These are phyloP conservation scores for Catenaria anguillulae DNA, from an alignment of 371 early-diverging fungal genomes.

Conservation along the genomic window DNA sequence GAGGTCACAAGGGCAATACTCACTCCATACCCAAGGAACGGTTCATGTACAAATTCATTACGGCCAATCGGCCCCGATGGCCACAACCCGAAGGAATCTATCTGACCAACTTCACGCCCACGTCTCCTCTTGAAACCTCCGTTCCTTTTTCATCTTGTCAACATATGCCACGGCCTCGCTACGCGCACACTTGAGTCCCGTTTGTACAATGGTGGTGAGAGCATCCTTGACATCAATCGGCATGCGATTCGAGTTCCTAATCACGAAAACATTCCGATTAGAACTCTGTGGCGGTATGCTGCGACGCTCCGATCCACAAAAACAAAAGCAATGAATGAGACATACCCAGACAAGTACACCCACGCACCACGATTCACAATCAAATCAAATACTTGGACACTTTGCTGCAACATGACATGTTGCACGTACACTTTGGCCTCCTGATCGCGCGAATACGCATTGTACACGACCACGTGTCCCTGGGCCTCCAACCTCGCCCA, in stretches of 20 bases:
- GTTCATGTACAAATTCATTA: no score
- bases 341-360: conserved; percentile 56
- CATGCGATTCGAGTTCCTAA: conserved; percentile 62
- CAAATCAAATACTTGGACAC: conserved; percentile 41
- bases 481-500: conserved; percentile 30
- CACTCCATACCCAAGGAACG: no score
- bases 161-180: conserved; percentile 48
- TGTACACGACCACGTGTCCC: conserved; percentile 38
- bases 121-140: conserved; percentile 75
- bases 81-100: no score
- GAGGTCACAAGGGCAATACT: no score
- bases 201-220: conserved; percentile 40
- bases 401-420: conserved; percentile 42
- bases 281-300: no score
- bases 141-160: conserved; percentile 37
- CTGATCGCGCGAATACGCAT: conserved; percentile 67
- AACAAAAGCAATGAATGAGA: background rate
- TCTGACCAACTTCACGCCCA: conserved; percentile 48
- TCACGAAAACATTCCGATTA: conserved; percentile 7
- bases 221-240: conserved; percentile 65
- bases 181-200: conserved; percentile 33
- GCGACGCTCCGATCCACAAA: background rate
- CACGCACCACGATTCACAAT: conserved; percentile 39
- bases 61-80: no score
- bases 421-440: conserved; percentile 51